Conservation (phyloP, 768 basidiomycete genomes). For the Rossbeevera mucosa region DNA sequence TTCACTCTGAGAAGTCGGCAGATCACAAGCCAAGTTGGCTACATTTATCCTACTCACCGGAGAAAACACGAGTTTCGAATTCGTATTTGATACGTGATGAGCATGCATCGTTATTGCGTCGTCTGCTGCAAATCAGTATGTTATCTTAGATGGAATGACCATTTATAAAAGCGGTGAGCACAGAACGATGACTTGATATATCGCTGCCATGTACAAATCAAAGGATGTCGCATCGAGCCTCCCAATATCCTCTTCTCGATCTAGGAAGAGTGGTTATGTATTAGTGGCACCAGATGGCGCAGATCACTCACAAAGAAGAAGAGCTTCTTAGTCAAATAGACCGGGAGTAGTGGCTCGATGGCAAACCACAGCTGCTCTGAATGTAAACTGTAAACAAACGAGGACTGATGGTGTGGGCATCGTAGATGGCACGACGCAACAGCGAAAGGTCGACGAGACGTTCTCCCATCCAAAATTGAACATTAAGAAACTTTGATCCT, state of each 20-base stretch:
- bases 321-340: conserved; percentile 22
- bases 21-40: conserved; percentile 19
- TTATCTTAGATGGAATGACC: neutral
- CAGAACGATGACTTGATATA: conserved; percentile 11
- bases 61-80: conserved; percentile 19
- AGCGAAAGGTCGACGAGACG: neutral
- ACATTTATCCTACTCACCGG: conserved; percentile 5
- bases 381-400: conserved; percentile 10
- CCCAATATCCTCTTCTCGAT: conserved; percentile 19
- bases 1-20: conserved; percentile 22
- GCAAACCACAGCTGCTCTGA: conserved; percentile 16
- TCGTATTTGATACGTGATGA: conserved; percentile 18
- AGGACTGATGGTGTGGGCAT: conserved; percentile 24
- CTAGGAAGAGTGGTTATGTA: conserved; percentile 5
- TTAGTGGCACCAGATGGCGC: neutral
- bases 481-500: conserved; percentile 5
- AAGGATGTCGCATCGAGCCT: neutral
- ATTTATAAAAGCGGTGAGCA: conserved; percentile 13
- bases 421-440: conserved; percentile 15
- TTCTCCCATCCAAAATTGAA: conserved; percentile 9
- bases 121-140: neutral
- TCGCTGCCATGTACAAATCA: conserved; percentile 11
- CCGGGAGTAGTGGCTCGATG: conserved; percentile 14
- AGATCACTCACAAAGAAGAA: conserved; percentile 17
- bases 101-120: conserved; percentile 3